phyloP scores from a whole-genome alignment of 2,329 filamentous ascomycete genomes.

The Botrytis porri region DNA sequence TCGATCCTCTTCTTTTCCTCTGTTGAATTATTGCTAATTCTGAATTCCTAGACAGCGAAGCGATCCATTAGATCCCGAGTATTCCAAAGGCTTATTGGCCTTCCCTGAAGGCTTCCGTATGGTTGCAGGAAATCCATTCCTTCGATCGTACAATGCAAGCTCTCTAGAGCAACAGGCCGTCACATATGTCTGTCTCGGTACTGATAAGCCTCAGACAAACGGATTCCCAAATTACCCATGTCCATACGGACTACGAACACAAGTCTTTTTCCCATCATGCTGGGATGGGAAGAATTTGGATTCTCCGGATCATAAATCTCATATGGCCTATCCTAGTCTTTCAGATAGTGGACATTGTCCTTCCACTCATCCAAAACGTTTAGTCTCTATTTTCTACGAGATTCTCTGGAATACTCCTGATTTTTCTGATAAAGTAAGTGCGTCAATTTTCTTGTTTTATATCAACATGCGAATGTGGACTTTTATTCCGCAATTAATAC shows the following conservation, averaged over 20 bases:
- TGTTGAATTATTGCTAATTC: background rate
- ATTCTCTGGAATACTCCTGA: conserved; percentile 52
- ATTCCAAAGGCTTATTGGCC: conserved; percentile 48
- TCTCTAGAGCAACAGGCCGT: conserved; percentile 50
- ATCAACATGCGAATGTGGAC: rapidly evolving
- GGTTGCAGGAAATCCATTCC: conserved; percentile 57
- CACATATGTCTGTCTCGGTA: conserved; percentile 54
- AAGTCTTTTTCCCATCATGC: conserved; percentile 59
- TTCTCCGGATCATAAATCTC: conserved; percentile 52
- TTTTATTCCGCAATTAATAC: background rate
- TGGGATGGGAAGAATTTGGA: conserved; percentile 61
- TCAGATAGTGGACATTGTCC: conserved; percentile 51
- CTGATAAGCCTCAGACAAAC: conserved; percentile 44
- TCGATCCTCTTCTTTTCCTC: background rate
- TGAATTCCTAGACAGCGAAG: conserved; percentile 40
- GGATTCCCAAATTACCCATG: conserved; percentile 55
- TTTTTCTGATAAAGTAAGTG: conserved; percentile 44
- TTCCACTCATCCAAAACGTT: conserved; percentile 49
- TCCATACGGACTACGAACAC: conserved; percentile 48
- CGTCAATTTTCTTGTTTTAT: background rate
- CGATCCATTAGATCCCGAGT: conserved; percentile 40
- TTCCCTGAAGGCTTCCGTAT: conserved; percentile 64
- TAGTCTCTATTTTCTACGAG: conserved; percentile 60
- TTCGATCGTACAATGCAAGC: conserved; percentile 47
- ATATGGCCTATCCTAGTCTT: conserved; percentile 51